Conservation (phyloP, 2,329 filamentous ascomycete species). For the Diaporthe vaccinii region DNA sequence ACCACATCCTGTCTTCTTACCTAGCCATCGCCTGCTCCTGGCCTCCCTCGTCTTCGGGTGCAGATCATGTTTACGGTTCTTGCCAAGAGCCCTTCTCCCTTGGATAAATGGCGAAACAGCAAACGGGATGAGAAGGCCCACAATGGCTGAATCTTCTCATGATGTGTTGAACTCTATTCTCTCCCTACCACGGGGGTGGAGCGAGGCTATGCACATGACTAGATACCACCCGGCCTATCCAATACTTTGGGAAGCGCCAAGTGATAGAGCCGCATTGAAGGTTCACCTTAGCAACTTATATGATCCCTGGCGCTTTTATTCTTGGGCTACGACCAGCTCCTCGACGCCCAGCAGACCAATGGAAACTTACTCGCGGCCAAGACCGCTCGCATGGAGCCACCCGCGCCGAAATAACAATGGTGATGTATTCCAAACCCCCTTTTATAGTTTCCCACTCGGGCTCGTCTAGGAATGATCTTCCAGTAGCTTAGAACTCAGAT, state of each 20-base stretch:
- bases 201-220: slow-evolving; percentile 20
- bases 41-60: neutral
- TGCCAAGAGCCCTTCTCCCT: slow-evolving; percentile 19
- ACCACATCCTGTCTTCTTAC: neutral
- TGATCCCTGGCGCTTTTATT: slow-evolving; percentile 19
- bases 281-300: slow-evolving; percentile 1
- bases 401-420: neutral
- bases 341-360: neutral
- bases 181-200: neutral
- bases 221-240: slow-evolving; percentile 12
- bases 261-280: slow-evolving; percentile 27
- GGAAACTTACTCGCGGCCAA: slow-evolving; percentile 22
- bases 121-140: slow-evolving; percentile 24
- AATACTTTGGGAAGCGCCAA: slow-evolving; percentile 5
- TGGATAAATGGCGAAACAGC: slow-evolving; percentile 20
- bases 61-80: slow-evolving; percentile 22
- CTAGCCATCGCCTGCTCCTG: neutral
- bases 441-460: neutral
- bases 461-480: neutral
- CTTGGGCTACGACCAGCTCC: neutral
- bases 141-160: slow-evolving; percentile 8
- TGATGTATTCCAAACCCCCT: slow-evolving; percentile 1
- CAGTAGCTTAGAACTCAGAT: neutral
- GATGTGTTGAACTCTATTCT: slow-evolving; percentile 13
- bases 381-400: neutral